Evolutionary conservation across 176 grass and related monocot genomes (phyloP).

Genomic region (Oryza punctata): DNA sequence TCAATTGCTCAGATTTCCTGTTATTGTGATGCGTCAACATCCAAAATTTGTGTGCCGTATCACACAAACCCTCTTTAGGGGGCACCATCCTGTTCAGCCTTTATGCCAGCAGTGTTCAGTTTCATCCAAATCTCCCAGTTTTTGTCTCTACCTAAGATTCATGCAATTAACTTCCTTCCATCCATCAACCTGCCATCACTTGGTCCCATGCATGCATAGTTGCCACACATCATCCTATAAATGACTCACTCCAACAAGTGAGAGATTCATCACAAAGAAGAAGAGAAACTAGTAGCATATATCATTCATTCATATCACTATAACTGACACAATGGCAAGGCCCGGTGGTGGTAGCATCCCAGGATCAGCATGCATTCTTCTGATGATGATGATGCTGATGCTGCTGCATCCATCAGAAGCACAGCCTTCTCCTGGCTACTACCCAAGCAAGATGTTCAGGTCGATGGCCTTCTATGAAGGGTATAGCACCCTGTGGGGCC

Average conservation of each 20-base stretch:
- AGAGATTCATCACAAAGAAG: not conserved
- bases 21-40: not conserved
- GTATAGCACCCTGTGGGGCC: constrained; percentile 64
- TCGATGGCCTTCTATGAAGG: constrained; percentile 39
- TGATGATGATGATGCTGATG: not conserved
- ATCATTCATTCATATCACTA: not conserved
- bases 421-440: constrained; percentile 55
- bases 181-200: constrained; percentile 11
- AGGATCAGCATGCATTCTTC: constrained; percentile 7
- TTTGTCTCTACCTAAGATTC: not conserved
- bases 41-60: not conserved
- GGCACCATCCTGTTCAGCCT: constrained; percentile 4
- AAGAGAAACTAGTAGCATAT: not conserved
- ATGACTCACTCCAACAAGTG: not conserved
- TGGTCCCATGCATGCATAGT: not conserved
- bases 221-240: constrained; percentile 14
- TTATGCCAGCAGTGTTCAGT: not conserved
- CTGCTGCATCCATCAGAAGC: constrained; percentile 35
- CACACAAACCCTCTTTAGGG: not conserved
- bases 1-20: not conserved
- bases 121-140: not conserved
- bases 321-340: constrained; percentile 10
- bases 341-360: not conserved
- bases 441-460: constrained; percentile 43
- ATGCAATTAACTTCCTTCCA: not conserved